Evolutionary conservation across 2,329 filamentous ascomycete genomes (phyloP).

Genomic region (Chalaropsis thielavioides): DNA sequence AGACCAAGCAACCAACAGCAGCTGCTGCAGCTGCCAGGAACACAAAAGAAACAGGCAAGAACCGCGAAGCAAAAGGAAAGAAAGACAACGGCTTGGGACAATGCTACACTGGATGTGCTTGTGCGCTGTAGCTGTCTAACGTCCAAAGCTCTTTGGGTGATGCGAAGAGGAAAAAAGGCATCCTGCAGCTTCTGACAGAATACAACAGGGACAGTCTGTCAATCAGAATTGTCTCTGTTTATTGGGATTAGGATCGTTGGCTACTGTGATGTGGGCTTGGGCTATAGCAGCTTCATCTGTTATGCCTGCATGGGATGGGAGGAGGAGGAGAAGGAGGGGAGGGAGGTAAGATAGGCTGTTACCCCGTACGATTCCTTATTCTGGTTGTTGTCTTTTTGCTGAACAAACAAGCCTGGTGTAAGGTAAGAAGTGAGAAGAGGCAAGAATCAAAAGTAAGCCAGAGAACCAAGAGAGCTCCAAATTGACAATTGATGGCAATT

Average conservation of each 20-base stretch:
- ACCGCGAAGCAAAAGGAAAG: not conserved
- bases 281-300: not conserved
- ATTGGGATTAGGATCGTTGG: not conserved
- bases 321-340: too few species aligned
- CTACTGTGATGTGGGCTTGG: not conserved
- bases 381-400: not conserved
- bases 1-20: not conserved
- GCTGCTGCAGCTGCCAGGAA: not conserved
- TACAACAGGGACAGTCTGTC: not conserved
- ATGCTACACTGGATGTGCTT: not conserved
- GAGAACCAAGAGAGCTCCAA: not conserved
- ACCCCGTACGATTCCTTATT: not conserved
- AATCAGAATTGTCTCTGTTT: not conserved
- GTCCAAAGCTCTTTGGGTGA: not conserved
- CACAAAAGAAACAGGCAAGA: not conserved
- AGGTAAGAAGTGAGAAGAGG: not conserved
- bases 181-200: not conserved
- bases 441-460: not conserved
- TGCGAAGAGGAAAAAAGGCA: not conserved
- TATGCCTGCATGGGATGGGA: not conserved
- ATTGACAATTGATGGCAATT: constrained; percentile 1
- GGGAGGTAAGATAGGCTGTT: too few species aligned
- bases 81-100: not conserved
- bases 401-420: not conserved
- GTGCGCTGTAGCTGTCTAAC: not conserved